Conservation (phyloP, 352 stramenopile species). For the Phytopythium delawarense region DNA sequence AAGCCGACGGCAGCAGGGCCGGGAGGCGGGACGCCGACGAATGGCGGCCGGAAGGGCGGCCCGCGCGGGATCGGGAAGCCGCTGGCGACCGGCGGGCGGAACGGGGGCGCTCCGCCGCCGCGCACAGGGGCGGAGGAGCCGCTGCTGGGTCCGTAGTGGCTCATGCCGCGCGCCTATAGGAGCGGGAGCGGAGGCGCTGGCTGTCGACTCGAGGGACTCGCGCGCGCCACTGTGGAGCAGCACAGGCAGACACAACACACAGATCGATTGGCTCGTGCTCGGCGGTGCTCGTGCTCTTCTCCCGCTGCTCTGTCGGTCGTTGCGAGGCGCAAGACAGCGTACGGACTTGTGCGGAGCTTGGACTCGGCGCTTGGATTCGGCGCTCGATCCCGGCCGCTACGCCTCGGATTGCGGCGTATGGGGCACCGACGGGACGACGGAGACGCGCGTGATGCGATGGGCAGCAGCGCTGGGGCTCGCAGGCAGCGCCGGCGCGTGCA, state of each 20-base stretch:
- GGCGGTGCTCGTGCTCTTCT: not conserved
- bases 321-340: not conserved
- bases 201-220: not conserved
- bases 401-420: not conserved
- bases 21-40: conserved; percentile 12
- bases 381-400: not conserved
- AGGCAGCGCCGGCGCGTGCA: not conserved
- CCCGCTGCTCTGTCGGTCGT: not conserved
- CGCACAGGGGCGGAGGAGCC: not conserved
- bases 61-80: not conserved
- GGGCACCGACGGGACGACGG: not conserved
- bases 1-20: not conserved
- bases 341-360: not conserved
- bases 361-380: not conserved
- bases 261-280: conserved; percentile 4
- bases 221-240: not conserved
- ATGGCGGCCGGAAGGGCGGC: conserved; percentile 24
- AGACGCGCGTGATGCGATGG: not conserved
- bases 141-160: conserved; percentile 28
- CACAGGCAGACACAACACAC: conserved; percentile 5
- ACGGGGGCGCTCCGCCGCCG: not conserved
- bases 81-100: not conserved
- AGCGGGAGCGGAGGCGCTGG: not conserved
- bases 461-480: not conserved
- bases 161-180: conserved; percentile 13